These are phyloP conservation scores for Starmerella khaoyaiensis DNA, from an alignment of 805 yeast genomes.

Conservation along the genomic window DNA sequence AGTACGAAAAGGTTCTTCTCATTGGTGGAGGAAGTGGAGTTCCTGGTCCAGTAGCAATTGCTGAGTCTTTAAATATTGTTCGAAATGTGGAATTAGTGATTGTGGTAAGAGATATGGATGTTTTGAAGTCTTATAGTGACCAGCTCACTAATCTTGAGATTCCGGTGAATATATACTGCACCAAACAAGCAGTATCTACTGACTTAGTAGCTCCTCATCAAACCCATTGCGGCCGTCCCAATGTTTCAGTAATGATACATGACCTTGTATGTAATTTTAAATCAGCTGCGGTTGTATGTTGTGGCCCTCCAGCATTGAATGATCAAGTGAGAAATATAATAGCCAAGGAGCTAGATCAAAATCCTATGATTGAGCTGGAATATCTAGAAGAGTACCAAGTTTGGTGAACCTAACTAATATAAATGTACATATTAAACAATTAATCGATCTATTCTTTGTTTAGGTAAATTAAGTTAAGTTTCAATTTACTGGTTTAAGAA, in stretches of 20 bases:
- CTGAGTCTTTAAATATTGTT: background rate
- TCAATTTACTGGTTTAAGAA: slow-evolving; percentile 1
- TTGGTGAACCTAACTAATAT: slow-evolving; percentile 34
- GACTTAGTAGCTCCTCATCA: background rate
- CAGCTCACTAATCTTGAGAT: background rate
- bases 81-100: slow-evolving; percentile 4
- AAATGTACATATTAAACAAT: no score
- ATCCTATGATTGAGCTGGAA: slow-evolving; percentile 40
- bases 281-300: slow-evolving; percentile 40
- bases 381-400: slow-evolving; percentile 57
- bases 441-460: no score
- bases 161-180: slow-evolving; percentile 5
- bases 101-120: slow-evolving; percentile 3
- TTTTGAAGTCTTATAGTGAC: slow-evolving; percentile 7
- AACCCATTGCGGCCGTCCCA: slow-evolving; percentile 5
- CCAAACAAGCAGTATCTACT: background rate
- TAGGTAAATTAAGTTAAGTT: no score
- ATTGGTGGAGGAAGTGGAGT: slow-evolving; percentile 15
- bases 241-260: slow-evolving; percentile 24
- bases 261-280: slow-evolving; percentile 28
- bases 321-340: slow-evolving; percentile 44
- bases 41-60: slow-evolving; percentile 13
- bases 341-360: slow-evolving; percentile 23
- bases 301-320: slow-evolving; percentile 52
- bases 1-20: slow-evolving; percentile 2